These are phyloP conservation scores for Diphasiastrum complanatum DNA, from an alignment of 83 land plant genomes.

Conservation along the genomic window DNA sequence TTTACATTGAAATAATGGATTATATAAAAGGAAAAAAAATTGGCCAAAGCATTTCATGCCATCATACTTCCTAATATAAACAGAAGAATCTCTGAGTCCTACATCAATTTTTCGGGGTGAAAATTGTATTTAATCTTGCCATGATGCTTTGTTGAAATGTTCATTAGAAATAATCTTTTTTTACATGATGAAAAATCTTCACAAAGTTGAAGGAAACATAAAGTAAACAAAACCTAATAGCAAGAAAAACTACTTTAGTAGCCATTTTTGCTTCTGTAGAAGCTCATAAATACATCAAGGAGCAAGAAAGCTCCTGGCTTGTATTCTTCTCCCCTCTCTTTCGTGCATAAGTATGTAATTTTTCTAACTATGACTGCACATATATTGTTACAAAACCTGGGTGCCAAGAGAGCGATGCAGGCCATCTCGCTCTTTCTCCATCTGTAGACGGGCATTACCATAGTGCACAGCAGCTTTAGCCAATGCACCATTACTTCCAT, in stretches of 20 bases:
- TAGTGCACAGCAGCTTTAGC: constrained; percentile 12
- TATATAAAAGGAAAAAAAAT: too few species aligned
- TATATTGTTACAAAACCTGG: constrained; percentile 4
- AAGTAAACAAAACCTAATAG: too few species aligned
- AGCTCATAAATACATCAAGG: background rate
- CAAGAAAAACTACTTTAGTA: background rate
- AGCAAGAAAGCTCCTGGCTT: background rate
- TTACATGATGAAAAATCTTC: too few species aligned
- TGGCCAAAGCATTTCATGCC: too few species aligned
- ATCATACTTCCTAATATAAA: too few species aligned
- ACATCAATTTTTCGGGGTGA: too few species aligned
- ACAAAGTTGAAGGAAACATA: too few species aligned
- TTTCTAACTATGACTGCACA: background rate
- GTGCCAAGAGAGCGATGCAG: constrained; percentile 14
- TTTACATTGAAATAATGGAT: too few species aligned
- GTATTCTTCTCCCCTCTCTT: background rate
- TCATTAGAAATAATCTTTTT: too few species aligned
- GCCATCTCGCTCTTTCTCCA: constrained; percentile 20
- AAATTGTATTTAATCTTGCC: too few species aligned
- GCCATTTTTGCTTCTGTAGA: background rate
- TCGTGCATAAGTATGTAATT: background rate
- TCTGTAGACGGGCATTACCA: constrained; percentile 12
- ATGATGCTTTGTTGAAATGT: too few species aligned
- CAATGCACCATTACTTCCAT: constrained; percentile 8
- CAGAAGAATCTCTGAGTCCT: too few species aligned